phyloP scores from a whole-genome alignment of 129 eudicot species.

The Mikania micrantha region DNA sequence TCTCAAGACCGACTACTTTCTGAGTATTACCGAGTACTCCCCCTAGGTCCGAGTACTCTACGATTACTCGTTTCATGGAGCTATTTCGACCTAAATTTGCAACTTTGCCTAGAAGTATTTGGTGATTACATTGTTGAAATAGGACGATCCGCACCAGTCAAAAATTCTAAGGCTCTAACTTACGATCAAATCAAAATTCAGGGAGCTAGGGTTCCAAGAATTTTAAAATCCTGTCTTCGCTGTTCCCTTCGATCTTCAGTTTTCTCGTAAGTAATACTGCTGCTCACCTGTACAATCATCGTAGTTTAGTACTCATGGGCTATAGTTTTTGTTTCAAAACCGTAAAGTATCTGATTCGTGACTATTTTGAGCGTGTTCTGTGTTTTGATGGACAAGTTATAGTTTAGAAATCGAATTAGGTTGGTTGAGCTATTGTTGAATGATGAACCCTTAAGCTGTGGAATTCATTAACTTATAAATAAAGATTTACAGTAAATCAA shows the following conservation, averaged over 20 bases:
- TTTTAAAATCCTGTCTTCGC: neutral
- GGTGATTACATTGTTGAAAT: no score
- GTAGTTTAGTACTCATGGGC: neutral
- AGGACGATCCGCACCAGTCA: conserved; percentile 5
- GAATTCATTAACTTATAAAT: neutral
- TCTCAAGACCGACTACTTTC: no score
- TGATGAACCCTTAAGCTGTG: conserved; percentile 1
- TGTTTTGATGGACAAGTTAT: neutral
- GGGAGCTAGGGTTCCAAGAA: conserved; percentile 11
- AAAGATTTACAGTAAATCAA: neutral
- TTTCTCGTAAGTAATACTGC: conserved; percentile 18
- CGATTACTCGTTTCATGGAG: no score
- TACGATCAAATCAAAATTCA: neutral
- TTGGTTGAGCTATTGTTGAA: neutral
- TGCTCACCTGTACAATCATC: neutral
- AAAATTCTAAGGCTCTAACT: conserved; percentile 17
- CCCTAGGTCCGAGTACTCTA: no score
- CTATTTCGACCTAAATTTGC: no score
- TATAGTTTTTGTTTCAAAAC: neutral
- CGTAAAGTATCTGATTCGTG: neutral
- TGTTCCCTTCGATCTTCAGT: neutral
- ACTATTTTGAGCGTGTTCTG: neutral
- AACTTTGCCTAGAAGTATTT: no score
- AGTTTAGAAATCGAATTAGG: conserved; percentile 1
- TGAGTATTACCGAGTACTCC: no score